phyloP scores from a whole-genome alignment of 2,329 filamentous ascomycete species.

The Didymella arachidicola region DNA sequence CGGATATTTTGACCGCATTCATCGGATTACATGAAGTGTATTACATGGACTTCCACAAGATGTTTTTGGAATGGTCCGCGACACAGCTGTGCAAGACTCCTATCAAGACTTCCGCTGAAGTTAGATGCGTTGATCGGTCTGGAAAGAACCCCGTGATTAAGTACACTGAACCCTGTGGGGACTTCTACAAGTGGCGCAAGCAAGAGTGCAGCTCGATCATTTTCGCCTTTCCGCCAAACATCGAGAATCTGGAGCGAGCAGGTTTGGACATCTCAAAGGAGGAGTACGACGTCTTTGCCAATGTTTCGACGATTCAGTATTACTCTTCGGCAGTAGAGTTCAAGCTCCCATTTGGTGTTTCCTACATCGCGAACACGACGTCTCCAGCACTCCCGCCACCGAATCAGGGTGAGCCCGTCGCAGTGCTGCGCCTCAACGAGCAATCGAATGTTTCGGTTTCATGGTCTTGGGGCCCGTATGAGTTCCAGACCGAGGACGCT shows the following conservation, averaged over 20 bases:
- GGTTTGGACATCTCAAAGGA: slow-evolving; percentile 46
- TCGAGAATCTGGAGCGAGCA: slow-evolving; percentile 43
- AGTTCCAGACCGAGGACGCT: slow-evolving; percentile 39
- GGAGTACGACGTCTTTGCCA: slow-evolving; percentile 44
- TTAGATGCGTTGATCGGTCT: slow-evolving; percentile 48
- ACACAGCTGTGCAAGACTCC: slow-evolving; percentile 42
- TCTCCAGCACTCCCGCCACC: slow-evolving; percentile 41
- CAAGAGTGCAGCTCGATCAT: slow-evolving; percentile 48
- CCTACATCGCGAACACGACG: slow-evolving; percentile 42
- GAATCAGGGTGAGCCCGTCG: slow-evolving; percentile 45
- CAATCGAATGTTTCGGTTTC: slow-evolving; percentile 43
- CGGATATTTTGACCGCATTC: slow-evolving; percentile 49
- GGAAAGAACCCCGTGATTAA: slow-evolving; percentile 44
- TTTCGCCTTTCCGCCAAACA: slow-evolving; percentile 47
- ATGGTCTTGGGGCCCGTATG: slow-evolving; percentile 51
- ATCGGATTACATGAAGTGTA: slow-evolving; percentile 48
- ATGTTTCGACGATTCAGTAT: slow-evolving; percentile 48
- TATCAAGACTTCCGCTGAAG: slow-evolving; percentile 45
- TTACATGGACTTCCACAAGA: slow-evolving; percentile 50
- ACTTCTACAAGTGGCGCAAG: slow-evolving; percentile 43
- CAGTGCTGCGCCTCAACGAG: slow-evolving; percentile 43
- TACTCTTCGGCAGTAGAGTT: slow-evolving; percentile 48
- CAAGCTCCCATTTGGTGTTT: slow-evolving; percentile 47
- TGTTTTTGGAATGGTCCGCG: slow-evolving; percentile 44
- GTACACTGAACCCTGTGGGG: slow-evolving; percentile 42